These are phyloP conservation scores for Darksidea phi DNA, from an alignment of 495 filamentous ascomycete species.

Conservation along the genomic window DNA sequence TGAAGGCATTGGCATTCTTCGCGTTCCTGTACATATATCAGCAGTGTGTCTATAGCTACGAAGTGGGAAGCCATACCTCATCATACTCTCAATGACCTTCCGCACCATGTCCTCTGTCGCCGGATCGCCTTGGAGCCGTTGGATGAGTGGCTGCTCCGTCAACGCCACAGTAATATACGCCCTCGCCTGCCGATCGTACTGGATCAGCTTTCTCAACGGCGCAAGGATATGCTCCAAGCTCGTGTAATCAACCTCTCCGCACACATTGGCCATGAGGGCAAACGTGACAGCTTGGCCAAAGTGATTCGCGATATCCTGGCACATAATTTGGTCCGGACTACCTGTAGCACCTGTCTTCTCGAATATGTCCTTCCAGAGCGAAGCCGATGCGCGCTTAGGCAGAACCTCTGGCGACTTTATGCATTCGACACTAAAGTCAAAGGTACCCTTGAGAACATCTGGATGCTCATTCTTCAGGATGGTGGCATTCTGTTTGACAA, in stretches of 20 bases:
- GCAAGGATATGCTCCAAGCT: constrained; percentile 26
- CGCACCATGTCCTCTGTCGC: constrained; percentile 10
- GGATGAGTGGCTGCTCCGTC: constrained; percentile 13
- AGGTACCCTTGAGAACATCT: constrained; percentile 62
- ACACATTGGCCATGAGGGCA: constrained; percentile 32
- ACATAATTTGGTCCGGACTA: constrained; percentile 12
- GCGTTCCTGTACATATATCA: constrained; percentile 28
- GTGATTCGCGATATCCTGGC: constrained; percentile 29
- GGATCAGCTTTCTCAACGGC: constrained; percentile 32
- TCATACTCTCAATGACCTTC: constrained; percentile 27
- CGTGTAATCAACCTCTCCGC: constrained; percentile 30
- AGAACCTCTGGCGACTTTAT: constrained; percentile 72
- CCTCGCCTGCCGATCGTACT: constrained; percentile 14
- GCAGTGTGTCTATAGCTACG: not conserved
- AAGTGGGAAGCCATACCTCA: constrained; percentile 20
- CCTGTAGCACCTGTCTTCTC: constrained; percentile 12
- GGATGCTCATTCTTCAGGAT: constrained; percentile 55
- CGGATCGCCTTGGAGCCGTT: constrained; percentile 14
- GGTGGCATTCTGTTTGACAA: constrained; percentile 63
- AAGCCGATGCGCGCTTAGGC: constrained; percentile 73
- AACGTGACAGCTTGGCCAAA: constrained; percentile 22
- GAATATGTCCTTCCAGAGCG: constrained; percentile 65
- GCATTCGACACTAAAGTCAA: constrained; percentile 73
- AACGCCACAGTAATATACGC: constrained; percentile 22
- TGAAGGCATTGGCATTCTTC: constrained; percentile 19